These are phyloP conservation scores for Guillardia theta DNA, from an alignment of 78 protist genomes.

Conservation along the genomic window DNA sequence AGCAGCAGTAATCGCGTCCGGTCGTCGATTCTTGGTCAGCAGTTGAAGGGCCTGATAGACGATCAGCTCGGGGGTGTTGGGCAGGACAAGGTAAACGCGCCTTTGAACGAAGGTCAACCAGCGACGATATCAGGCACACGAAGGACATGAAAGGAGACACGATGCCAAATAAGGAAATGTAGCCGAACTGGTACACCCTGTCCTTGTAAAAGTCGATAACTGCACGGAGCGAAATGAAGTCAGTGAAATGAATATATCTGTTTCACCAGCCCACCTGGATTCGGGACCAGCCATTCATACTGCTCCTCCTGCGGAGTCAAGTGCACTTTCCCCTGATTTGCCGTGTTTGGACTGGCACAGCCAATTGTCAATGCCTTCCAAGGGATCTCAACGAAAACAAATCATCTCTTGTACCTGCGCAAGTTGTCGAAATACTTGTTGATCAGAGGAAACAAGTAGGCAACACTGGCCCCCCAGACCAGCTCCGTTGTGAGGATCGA, in stretches of 20 bases:
- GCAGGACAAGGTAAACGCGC: too few relatives aligned
- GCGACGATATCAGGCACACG: neutral
- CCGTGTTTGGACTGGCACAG: too few relatives aligned
- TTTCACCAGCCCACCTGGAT: neutral
- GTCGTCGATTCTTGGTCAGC: neutral
- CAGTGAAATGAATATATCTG: neutral
- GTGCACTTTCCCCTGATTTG: neutral
- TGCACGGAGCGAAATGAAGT: neutral
- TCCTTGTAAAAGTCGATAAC: neutral
- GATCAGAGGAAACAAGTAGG: neutral
- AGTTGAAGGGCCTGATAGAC: neutral
- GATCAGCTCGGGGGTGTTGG: too few relatives aligned
- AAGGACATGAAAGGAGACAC: neutral
- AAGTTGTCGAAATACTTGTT: neutral
- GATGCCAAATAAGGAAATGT: neutral
- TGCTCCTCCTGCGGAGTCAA: neutral
- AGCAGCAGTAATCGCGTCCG: neutral
- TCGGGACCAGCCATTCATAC: neutral
- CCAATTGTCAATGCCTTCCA: too few relatives aligned
- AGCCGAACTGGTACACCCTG: constrained; percentile 19
- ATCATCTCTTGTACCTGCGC: too few relatives aligned
- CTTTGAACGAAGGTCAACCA: neutral
- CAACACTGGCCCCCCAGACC: neutral
- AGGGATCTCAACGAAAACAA: too few relatives aligned
- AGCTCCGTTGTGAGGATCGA: neutral